Percentiles rank a stretch among this genome's conserved stretches.
Conservation (phyloP, 495 filamentous ascomycete species). For the Aspergillus conjunctus region DNA sequence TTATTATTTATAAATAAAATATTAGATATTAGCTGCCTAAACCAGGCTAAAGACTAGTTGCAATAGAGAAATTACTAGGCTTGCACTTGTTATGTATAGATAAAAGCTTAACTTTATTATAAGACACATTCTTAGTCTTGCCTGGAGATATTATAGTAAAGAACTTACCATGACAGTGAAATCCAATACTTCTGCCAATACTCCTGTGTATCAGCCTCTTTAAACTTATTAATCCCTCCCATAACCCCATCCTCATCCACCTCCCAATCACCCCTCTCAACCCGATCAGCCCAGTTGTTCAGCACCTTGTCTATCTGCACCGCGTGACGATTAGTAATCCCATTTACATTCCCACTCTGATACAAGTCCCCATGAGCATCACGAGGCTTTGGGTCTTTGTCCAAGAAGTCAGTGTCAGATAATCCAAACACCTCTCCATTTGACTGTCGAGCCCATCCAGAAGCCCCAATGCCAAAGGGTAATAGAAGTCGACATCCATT, state of each 20-base stretch:
- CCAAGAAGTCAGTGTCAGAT: slow-evolving; percentile 4
- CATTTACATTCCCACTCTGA: slow-evolving; percentile 17
- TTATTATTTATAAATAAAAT: too few species aligned
- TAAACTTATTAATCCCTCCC: slow-evolving; percentile 43
- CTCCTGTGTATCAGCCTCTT: slow-evolving; percentile 35
- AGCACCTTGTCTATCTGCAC: slow-evolving; percentile 20
- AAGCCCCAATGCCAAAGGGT: slow-evolving; percentile 14
- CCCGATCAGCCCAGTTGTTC: slow-evolving; percentile 36
- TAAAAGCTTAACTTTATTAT: too few species aligned
- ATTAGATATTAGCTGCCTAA: too few species aligned
- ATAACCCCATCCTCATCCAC: slow-evolving; percentile 43
- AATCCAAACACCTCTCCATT: slow-evolving; percentile 16
- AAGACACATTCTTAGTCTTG: too few species aligned
- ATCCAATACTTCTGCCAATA: slow-evolving; percentile 39
- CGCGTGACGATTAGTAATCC: slow-evolving; percentile 13
- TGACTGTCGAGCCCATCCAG: slow-evolving; percentile 14
- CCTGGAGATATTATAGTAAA: too few species aligned
- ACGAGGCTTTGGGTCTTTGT: slow-evolving; percentile 7
- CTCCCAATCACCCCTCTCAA: slow-evolving; percentile 43
- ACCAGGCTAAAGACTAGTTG: too few species aligned
- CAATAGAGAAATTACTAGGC: too few species aligned
- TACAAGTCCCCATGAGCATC: slow-evolving; percentile 15
- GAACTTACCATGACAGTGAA: slow-evolving; percentile 31
- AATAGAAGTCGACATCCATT: slow-evolving; percentile 19
- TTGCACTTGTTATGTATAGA: too few species aligned